Conservation (phyloP, 2,329 filamentous ascomycete species). For the Scedosporium dehoogii region DNA sequence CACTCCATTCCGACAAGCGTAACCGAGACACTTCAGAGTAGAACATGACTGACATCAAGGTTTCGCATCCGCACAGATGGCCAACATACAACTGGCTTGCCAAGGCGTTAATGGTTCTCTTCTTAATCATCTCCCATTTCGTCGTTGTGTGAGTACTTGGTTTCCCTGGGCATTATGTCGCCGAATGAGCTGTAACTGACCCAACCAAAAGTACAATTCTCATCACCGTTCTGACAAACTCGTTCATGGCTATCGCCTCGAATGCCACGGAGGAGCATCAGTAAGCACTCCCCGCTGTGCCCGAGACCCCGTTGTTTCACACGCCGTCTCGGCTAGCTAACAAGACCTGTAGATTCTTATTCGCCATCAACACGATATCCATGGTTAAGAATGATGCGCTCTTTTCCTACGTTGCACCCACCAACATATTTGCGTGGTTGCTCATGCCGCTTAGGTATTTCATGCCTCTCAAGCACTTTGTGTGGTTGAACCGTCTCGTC, state of each 20-base stretch:
- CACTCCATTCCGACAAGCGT: not conserved
- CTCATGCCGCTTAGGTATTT: conserved; percentile 73
- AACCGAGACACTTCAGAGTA: not conserved
- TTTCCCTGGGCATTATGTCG: not conserved
- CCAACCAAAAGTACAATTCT: conserved; percentile 57
- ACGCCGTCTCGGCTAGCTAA: conserved; percentile 8
- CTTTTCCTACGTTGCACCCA: conserved; percentile 87
- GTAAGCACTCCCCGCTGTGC: conserved; percentile 24
- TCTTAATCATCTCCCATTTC: conserved; percentile 92
- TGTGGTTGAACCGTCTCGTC: conserved; percentile 77
- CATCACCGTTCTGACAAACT: conserved; percentile 92
- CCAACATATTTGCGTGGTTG: conserved; percentile 85
- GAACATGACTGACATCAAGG: not conserved
- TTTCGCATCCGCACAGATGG: conserved; percentile 37
- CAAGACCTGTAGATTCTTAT: conserved; percentile 53
- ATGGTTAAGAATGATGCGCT: conserved; percentile 98
- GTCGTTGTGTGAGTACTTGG: conserved; percentile 60
- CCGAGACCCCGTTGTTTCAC: not conserved
- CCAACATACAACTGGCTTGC: conserved; percentile 68
- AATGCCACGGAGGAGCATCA: conserved; percentile 89
- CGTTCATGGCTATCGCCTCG: conserved; percentile 88
- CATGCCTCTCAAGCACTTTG: conserved; percentile 71
- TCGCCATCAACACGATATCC: conserved; percentile 92
- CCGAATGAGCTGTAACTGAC: conserved; percentile 3
- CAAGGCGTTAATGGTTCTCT: conserved; percentile 64